Base-by-base conservation (phyloP, 768 basidiomycete species). In the Hirschioporus abietinus region DNA sequence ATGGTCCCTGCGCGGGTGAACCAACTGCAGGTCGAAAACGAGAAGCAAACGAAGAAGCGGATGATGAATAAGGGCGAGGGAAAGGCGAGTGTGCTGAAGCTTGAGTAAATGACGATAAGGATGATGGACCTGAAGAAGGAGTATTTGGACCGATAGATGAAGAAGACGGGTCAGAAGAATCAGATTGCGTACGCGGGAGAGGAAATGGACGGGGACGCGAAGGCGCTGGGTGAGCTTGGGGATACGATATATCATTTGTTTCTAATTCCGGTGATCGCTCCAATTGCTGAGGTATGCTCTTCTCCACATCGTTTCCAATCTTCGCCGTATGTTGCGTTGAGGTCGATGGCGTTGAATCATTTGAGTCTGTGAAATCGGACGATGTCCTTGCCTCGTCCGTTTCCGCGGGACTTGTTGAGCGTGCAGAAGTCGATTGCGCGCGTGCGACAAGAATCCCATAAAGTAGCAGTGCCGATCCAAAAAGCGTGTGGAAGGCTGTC, bases 401-500 rank as follows among this genome's bases (percentile, higher is more conserved):
- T 20, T 15, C 42, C 12, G 42, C 42, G 42, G 42, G 42, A 52
- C 15, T 15, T 1, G 42, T 15, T 20, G 42, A 52, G 42, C 42
- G 12, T 52, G 20, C 42, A 52, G 42, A 15, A 5, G 12, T 52
- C 12, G 42, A 52, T 10, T 52, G 42, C 20, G 42, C 80, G 67
- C 83, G 82, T 6, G 82, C 81, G 64, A 91, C 81, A 65, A 87
- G 75, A 69, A 83, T 87, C 61, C 88, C 89, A 67, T 89, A 84
- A 66, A 86, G 78, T 73, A 87, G 88, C 42, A 91, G 79, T 3
- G 86, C 78, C 25, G 85, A 85, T 64, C 88, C 89, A 26, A 89
- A 78, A 63, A 89, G 80, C 36, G 87, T 80, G 71, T 90, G 87
- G 72, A 91, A 87, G 2, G 88, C 86, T 0, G 87, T 87, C 5